A percentile compares a stretch with the other conserved stretches of the same genome.
These are phyloP conservation scores for Saccharomycopsis hybrid DNA, from an alignment of 1,139 yeast genomes.

Conservation along the genomic window DNA sequence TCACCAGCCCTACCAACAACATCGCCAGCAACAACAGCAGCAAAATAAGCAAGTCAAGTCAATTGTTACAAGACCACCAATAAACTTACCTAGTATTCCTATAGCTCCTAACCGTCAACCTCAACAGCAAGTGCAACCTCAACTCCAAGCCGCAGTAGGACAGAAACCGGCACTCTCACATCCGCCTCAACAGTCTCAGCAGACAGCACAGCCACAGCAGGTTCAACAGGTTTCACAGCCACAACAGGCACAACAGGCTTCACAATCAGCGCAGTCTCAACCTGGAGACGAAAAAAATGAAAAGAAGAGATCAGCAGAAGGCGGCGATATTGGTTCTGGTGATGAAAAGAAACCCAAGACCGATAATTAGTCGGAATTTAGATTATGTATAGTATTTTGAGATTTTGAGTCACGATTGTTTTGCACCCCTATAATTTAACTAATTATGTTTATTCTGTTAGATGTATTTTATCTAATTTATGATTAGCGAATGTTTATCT, in stretches of 20 bases:
- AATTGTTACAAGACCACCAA: not conserved
- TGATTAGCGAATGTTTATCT: not conserved
- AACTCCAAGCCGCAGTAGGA: not conserved
- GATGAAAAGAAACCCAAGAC: conserved; percentile 18
- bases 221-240: not conserved
- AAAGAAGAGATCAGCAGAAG: conserved; percentile 18
- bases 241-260: too few relatives aligned
- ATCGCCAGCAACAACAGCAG: not conserved
- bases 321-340: not conserved
- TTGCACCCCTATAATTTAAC: not conserved
- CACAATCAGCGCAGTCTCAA: not conserved
- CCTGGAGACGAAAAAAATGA: not conserved
- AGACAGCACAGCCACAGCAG: not conserved
- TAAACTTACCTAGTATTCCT: conserved; percentile 1
- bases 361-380: not conserved
- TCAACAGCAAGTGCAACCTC: not conserved
- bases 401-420: not conserved
- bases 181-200: not conserved
- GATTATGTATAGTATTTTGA: not conserved
- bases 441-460: not conserved
- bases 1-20: not conserved
- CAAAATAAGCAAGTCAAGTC: too few relatives aligned
- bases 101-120: not conserved
- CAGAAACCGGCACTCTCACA: too few relatives aligned
- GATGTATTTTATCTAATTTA: not conserved